Base-by-base conservation (phyloP, 345 rosid genomes). In the Populus deltoides region DNA sequence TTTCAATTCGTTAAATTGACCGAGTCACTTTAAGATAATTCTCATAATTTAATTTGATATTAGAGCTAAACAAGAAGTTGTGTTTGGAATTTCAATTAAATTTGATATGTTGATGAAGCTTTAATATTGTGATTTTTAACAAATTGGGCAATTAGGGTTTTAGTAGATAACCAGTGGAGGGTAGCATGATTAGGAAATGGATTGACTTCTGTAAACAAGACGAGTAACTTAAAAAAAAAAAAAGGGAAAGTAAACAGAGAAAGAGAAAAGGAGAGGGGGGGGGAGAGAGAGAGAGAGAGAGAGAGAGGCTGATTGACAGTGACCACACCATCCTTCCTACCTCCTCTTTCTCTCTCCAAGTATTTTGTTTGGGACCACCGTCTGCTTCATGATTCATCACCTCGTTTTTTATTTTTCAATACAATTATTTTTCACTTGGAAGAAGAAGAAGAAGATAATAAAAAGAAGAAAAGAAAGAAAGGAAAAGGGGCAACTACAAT, bases 401-500 rank as follows among this genome's bases (percentile, higher is more conserved):
- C 22, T 45, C 6, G 12, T 33, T 49, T 31, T n/a, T 15, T 47
- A 1, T 13, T 5, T 11, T 20, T 75, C 39, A 4, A 8, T 18
- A 41, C 11, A 41, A 41, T 41, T 65, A 12, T 27, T 20, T 73
- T 11, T 6, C 39, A 10, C 12, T 29, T 31, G 35, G 11, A 41
- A 39, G 22, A n/a, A 73, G 27, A 13, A 3, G 12, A 10, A 29
- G 12, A 18, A 65, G 11, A 45, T 8, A 31, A 20, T 12, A 65
- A 43, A n/a, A 25, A 16, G 5, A 10, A 1, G 3, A 10, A 61
- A 61, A 59, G 35, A 33, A 45, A 66, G 1, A 57, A 0, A 38
- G 66, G 0, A 20, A 45, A 13, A 49, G 84, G 87, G 86, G 81
- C 86, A 86, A 59, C 77, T 1, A 72, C 35, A 27, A 62, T 24